Evolutionary conservation across 768 basidiomycete genomes (phyloP).

Genomic region (Boletus patriciae): DNA sequence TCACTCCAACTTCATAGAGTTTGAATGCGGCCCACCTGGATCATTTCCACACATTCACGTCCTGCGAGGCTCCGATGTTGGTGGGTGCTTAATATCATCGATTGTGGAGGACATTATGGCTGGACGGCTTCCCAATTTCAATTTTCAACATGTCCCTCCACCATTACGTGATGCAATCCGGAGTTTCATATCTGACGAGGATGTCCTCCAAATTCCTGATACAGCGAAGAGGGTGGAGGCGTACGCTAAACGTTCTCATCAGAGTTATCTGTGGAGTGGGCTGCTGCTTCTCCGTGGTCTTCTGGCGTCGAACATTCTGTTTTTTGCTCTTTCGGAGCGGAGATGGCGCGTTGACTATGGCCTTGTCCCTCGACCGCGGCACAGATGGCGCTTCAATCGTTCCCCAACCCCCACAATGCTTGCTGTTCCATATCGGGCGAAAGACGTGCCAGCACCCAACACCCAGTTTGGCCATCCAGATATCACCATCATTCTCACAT

Average conservation of each 20-base stretch:
- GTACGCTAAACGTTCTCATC: not conserved
- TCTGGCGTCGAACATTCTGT: constrained; percentile 25
- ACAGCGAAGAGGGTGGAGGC: constrained; percentile 6
- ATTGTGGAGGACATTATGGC: constrained; percentile 7
- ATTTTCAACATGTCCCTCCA: constrained; percentile 2
- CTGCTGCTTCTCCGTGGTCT: constrained; percentile 30
- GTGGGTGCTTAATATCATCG: not conserved
- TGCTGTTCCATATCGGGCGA: constrained; percentile 38
- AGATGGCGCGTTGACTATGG: constrained; percentile 38
- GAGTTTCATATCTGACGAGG: constrained; percentile 13
- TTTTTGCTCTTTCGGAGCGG: constrained; percentile 27
- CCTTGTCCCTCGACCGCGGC: constrained; percentile 1
- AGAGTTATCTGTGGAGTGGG: not conserved
- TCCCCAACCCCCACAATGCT: constrained; percentile 19
- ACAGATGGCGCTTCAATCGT: too few species aligned
- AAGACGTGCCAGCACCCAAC: constrained; percentile 32
- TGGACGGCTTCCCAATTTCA: constrained; percentile 9
- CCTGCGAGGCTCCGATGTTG: not conserved
- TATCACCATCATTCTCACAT: constrained; percentile 32
- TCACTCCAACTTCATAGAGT: constrained; percentile 1
- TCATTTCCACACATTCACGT: constrained; percentile 12
- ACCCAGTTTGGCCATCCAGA: constrained; percentile 40
- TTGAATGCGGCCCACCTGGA: not conserved
- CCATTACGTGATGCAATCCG: not conserved
- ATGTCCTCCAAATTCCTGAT: not conserved